A percentile compares a stretch with the other conserved stretches of the same genome.
Evolutionary conservation across 2,329 filamentous ascomycete genomes (phyloP).

Genomic region (Graphiopsis chlorocephala): DNA sequence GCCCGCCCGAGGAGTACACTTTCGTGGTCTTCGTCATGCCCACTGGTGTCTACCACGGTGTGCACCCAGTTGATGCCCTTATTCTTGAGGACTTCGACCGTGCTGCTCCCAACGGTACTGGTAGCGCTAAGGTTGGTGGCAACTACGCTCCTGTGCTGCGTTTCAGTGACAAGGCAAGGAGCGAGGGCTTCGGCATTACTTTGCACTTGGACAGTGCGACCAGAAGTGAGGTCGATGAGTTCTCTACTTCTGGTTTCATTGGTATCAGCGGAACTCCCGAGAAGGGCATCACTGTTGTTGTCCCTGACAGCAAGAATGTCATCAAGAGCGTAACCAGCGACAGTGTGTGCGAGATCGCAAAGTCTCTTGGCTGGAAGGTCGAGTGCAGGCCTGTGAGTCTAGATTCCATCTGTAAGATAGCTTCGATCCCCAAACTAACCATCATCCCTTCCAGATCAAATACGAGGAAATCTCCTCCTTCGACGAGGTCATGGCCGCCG

Average conservation of each 20-base stretch:
- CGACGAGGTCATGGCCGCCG: conserved; percentile 83
- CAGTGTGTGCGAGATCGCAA: conserved; percentile 72
- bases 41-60: conserved; percentile 90
- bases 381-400: conserved; percentile 66
- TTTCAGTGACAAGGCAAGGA: conserved; percentile 77
- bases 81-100: conserved; percentile 93
- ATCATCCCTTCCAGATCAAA: conserved; percentile 53
- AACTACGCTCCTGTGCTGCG: conserved; percentile 92
- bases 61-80: conserved; percentile 79
- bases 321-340: conserved; percentile 85
- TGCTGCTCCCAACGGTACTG: conserved; percentile 85
- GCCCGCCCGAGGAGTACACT: conserved; percentile 85
- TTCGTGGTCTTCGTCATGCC: conserved; percentile 89
- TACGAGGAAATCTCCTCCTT: conserved; percentile 64
- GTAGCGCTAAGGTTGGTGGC: conserved; percentile 88
- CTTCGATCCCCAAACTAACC: not conserved
- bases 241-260: conserved; percentile 91
- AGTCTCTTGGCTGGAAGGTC: conserved; percentile 77
- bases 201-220: conserved; percentile 85
- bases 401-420: not conserved
- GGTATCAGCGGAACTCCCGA: conserved; percentile 62
- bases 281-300: conserved; percentile 65
- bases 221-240: conserved; percentile 87
- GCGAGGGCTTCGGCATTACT: conserved; percentile 86
- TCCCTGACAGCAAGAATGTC: conserved; percentile 83